These are phyloP conservation scores for Pyrus bretschneideri DNA, from an alignment of 306 rosid genomes.

Conservation along the genomic window DNA sequence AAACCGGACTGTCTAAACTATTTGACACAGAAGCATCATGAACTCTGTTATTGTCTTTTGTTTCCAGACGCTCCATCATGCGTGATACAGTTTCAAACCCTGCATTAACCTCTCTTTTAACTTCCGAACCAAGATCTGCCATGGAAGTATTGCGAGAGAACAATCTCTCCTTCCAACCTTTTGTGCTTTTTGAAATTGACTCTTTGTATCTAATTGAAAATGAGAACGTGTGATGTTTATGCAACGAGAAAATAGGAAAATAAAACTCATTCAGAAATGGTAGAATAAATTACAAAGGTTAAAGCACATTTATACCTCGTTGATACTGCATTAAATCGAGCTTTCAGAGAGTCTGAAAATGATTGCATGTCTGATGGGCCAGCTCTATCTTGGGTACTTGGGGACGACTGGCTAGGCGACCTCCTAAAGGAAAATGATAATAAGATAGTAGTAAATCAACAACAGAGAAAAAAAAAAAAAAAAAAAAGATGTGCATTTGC, in stretches of 20 bases:
- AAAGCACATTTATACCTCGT: slow-evolving; percentile 41
- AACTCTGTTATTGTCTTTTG: slow-evolving; percentile 48
- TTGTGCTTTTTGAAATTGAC: slow-evolving; percentile 87
- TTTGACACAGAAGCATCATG: slow-evolving; percentile 38
- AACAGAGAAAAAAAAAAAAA: not conserved
- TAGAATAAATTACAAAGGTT: not conserved
- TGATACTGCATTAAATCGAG: slow-evolving; percentile 81
- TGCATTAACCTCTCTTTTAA: slow-evolving; percentile 71
- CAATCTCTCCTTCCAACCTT: slow-evolving; percentile 92
- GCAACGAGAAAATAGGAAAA: not conserved
- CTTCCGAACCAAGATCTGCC: slow-evolving; percentile 86
- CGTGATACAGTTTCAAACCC: slow-evolving; percentile 80
- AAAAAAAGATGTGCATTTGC: not conserved
- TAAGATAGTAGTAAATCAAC: not conserved
- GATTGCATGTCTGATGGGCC: slow-evolving; percentile 96
- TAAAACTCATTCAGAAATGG: not conserved
- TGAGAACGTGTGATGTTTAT: not conserved
- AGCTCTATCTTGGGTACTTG: slow-evolving; percentile 73
- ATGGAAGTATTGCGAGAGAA: slow-evolving; percentile 75
- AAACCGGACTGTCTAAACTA: slow-evolving; percentile 35
- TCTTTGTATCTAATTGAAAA: slow-evolving; percentile 68
- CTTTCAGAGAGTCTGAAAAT: slow-evolving; percentile 77
- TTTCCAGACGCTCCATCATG: slow-evolving; percentile 88
- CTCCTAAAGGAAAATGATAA: slow-evolving; percentile 31
- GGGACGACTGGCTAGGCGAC: slow-evolving; percentile 57